Conservation (phyloP, 495 filamentous ascomycete genomes). For the Penicillium desertorum region DNA sequence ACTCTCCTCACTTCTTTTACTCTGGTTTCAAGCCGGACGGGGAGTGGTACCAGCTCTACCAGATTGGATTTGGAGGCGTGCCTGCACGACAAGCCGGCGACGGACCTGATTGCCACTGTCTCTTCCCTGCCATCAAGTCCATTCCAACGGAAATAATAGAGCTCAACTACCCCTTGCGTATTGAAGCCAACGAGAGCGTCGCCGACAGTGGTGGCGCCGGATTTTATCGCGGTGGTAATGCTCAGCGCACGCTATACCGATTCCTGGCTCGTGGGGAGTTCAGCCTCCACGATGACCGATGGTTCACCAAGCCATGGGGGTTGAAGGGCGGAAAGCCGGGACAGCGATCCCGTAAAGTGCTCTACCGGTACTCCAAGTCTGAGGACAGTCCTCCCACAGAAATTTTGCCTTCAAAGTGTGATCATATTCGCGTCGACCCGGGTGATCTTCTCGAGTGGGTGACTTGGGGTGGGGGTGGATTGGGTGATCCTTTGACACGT, state of each 20-base stretch:
- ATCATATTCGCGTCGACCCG: constrained; percentile 48
- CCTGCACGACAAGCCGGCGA: constrained; percentile 50
- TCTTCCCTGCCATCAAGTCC: constrained; percentile 54
- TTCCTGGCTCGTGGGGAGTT: constrained; percentile 48
- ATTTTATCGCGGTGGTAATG: constrained; percentile 49
- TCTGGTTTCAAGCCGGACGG: constrained; percentile 50
- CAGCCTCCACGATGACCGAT: constrained; percentile 51
- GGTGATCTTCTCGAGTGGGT: constrained; percentile 53
- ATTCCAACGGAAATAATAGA: constrained; percentile 53
- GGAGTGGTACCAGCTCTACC: constrained; percentile 53
- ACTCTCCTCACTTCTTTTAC: constrained; percentile 54
- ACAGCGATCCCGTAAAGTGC: constrained; percentile 39
- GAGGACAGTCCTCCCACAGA: constrained; percentile 26
- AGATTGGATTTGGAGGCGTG: constrained; percentile 53
- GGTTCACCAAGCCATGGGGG: constrained; percentile 55
- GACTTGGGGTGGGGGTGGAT: constrained; percentile 53
- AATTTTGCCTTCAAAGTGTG: constrained; percentile 46
- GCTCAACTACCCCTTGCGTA: constrained; percentile 49
- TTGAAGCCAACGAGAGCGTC: constrained; percentile 51
- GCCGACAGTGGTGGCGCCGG: constrained; percentile 50
- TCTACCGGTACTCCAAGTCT: constrained; percentile 42
- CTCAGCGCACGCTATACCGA: constrained; percentile 48
- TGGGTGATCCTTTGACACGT: constrained; percentile 50
- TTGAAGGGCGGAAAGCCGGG: constrained; percentile 49
- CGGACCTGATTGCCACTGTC: constrained; percentile 51